A percentile compares a stretch with the other conserved stretches of the same genome.
Evolutionary conservation across 768 basidiomycete species (phyloP).

Genomic region (Xanthoconium purpureum): DNA sequence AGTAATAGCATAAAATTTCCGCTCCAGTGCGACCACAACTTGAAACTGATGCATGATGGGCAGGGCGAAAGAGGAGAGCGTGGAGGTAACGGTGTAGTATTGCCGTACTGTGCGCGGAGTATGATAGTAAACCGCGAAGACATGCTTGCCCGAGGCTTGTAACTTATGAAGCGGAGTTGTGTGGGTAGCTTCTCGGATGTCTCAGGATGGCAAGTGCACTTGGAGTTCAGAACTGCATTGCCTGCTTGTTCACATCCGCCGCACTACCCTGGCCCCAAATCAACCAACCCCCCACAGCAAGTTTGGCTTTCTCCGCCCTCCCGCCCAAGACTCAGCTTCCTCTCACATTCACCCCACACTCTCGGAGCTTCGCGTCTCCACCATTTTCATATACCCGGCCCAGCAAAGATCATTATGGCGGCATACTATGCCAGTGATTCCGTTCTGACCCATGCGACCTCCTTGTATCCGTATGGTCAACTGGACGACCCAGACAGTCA

Average conservation of each 20-base stretch:
- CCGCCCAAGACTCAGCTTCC: not conserved
- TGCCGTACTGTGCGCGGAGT: not conserved
- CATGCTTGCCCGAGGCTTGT: not conserved
- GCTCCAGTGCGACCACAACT: not conserved
- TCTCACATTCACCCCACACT: not conserved
- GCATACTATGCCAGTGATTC: slow-evolving; percentile 31
- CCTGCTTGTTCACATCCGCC: slow-evolving; percentile 26
- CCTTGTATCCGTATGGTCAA: slow-evolving; percentile 31
- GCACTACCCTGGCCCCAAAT: slow-evolving; percentile 23
- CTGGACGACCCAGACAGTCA: slow-evolving; percentile 25
- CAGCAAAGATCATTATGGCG: slow-evolving; percentile 25
- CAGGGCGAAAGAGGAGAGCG: not conserved
- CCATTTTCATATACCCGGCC: slow-evolving; percentile 7
- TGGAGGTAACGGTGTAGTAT: not conserved
- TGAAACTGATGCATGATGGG: too few relatives aligned
- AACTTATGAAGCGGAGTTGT: not conserved
- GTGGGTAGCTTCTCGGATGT: slow-evolving; percentile 1
- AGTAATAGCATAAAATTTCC: not conserved
- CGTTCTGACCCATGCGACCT: slow-evolving; percentile 31
- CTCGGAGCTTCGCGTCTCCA: slow-evolving; percentile 6
- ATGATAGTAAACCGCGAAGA: not conserved
- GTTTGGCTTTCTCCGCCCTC: slow-evolving; percentile 5
- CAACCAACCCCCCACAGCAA: slow-evolving; percentile 18
- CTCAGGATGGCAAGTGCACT: slow-evolving; percentile 21
- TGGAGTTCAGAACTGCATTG: slow-evolving; percentile 11